phyloP scores from a whole-genome alignment of 805 yeast species.

The Kurtzmaniella cleridarum region DNA sequence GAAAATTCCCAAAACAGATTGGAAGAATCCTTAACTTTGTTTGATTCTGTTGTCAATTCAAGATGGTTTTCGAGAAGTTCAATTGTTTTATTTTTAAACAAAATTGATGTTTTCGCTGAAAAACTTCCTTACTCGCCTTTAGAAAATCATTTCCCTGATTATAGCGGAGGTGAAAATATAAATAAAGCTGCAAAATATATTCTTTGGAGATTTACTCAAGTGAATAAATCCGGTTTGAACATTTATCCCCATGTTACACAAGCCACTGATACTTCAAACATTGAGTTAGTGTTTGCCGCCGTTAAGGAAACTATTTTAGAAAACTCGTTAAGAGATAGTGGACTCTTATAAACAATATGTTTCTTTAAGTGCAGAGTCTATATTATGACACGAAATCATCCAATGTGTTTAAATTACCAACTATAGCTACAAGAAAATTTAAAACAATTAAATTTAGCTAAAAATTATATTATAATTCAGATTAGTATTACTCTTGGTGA shows the following conservation, averaged over 20 bases:
- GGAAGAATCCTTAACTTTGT: slow-evolving; percentile 76
- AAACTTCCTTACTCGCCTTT: slow-evolving; percentile 78
- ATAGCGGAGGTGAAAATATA: slow-evolving; percentile 84
- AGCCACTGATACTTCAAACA: slow-evolving; percentile 89
- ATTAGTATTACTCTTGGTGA: no score
- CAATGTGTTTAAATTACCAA: no score
- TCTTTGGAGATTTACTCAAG: slow-evolving; percentile 82
- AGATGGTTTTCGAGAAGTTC: slow-evolving; percentile 90
- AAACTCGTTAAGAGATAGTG: slow-evolving; percentile 70
- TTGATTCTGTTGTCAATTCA: slow-evolving; percentile 87
- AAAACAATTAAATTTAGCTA: no score
- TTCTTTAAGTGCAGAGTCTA: slow-evolving; percentile 2
- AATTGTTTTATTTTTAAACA: slow-evolving; percentile 79
- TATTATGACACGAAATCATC: neutral
- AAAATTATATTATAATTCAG: neutral
- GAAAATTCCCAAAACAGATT: slow-evolving; percentile 70
- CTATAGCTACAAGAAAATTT: no score
- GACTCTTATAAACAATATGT: slow-evolving; percentile 41
- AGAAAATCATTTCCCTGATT: slow-evolving; percentile 82
- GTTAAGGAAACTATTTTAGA: slow-evolving; percentile 76
- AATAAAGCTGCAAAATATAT: slow-evolving; percentile 90
- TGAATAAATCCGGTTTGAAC: slow-evolving; percentile 75
- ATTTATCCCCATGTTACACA: slow-evolving; percentile 90
- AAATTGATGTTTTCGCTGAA: slow-evolving; percentile 85
- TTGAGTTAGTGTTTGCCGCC: slow-evolving; percentile 79